Evolutionary conservation across 2,329 filamentous ascomycete species (phyloP).

Genomic region (Aureobasidium sp.): DNA sequence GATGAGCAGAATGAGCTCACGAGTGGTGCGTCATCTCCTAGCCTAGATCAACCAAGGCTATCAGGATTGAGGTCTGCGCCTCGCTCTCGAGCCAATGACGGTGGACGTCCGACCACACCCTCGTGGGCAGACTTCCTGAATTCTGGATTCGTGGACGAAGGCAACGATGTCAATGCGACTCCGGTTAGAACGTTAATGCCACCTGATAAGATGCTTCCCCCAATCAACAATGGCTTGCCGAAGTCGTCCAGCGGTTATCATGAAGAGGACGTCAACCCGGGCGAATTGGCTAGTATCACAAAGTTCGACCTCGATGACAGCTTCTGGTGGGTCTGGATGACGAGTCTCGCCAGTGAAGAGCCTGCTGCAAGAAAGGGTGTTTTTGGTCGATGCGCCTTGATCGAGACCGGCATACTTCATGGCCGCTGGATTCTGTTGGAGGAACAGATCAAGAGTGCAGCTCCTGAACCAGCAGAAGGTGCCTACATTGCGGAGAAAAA

Average conservation of each 20-base stretch:
- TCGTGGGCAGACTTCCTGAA: constrained; percentile 98
- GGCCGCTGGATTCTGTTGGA: constrained; percentile 93
- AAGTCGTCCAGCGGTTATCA: constrained; percentile 67
- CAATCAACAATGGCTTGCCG: constrained; percentile 60
- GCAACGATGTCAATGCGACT: constrained; percentile 42
- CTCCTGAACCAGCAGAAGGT: constrained; percentile 72
- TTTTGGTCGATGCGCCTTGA: constrained; percentile 85
- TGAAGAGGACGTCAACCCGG: constrained; percentile 70
- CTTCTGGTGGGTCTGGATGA: constrained; percentile 99
- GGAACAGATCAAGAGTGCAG: constrained; percentile 90
- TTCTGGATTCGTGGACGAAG: constrained; percentile 77
- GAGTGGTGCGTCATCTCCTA: constrained; percentile 19
- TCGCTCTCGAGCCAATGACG: constrained; percentile 57
- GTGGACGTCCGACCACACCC: constrained; percentile 82
- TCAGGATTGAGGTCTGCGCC: constrained; percentile 58
- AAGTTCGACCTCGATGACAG: constrained; percentile 83
- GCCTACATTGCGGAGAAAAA: constrained; percentile 96
- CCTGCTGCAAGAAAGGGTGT: constrained; percentile 77
- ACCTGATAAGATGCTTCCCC: constrained; percentile 83
- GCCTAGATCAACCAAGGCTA: constrained; percentile 20
- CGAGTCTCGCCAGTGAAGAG: constrained; percentile 86
- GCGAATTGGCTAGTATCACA: constrained; percentile 88
- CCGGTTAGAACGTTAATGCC: constrained; percentile 70
- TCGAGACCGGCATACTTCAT: constrained; percentile 76
- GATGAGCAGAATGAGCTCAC: constrained; percentile 19